phyloP scores from a whole-genome alignment of 2,329 filamentous ascomycete genomes.

The Tolypocladium tropicale region DNA sequence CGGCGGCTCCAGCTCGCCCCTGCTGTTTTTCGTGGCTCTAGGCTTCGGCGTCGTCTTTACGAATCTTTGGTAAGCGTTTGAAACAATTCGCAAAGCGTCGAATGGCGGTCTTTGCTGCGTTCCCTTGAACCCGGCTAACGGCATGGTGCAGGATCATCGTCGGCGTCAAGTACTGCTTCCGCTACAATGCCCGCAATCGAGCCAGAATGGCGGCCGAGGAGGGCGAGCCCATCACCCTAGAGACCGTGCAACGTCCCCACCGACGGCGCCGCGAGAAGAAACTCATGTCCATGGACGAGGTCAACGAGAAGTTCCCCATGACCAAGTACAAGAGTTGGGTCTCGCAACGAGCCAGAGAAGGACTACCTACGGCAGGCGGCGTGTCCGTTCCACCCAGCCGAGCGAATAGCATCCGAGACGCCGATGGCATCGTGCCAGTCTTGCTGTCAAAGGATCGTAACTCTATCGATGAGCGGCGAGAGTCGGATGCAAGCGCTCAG shows the following conservation, averaged over 20 bases:
- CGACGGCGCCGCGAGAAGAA: conserved; percentile 92
- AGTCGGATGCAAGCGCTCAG: conserved; percentile 10
- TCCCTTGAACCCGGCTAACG: background rate
- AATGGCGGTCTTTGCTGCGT: background rate
- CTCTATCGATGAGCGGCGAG: conserved; percentile 27
- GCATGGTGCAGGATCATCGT: conserved; percentile 79
- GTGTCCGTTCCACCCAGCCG: conserved; percentile 66
- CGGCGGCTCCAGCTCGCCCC: conserved; percentile 28
- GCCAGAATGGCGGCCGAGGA: conserved; percentile 67
- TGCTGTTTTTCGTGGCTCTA: conserved; percentile 80
- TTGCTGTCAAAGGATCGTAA: conserved; percentile 33
- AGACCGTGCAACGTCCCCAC: conserved; percentile 75
- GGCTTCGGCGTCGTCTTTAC: conserved; percentile 98
- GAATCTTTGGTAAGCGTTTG: conserved; percentile 73
- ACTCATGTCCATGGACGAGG: conserved; percentile 97
- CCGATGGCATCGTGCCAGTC: conserved; percentile 43
- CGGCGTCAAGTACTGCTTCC: conserved; percentile 97
- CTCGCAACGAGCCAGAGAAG: conserved; percentile 69
- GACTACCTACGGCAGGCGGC: conserved; percentile 73
- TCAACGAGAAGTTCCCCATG: conserved; percentile 93
- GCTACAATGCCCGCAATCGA: conserved; percentile 91
- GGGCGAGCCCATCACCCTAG: conserved; percentile 79
- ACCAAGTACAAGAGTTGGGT: conserved; percentile 97
- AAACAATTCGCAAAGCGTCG: background rate
- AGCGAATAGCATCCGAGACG: conserved; percentile 61